Conservation (phyloP, 2,329 filamentous ascomycete species). For the Aschersonia sp. region DNA sequence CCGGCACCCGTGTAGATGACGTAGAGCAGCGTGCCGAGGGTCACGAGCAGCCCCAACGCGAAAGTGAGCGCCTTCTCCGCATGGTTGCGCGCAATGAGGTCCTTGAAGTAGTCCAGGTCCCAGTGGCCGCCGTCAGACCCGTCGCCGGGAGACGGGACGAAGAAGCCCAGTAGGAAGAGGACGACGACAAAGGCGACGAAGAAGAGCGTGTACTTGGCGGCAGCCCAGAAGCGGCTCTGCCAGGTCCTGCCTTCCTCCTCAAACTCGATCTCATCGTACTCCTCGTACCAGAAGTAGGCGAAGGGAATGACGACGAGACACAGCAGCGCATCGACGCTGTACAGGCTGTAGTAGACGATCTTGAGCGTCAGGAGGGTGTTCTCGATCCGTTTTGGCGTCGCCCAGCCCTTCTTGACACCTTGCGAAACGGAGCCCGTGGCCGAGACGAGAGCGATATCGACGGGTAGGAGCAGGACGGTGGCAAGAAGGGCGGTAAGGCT, state of each 20-base stretch:
- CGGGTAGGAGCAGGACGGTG: constrained; percentile 80
- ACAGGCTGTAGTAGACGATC: constrained; percentile 83
- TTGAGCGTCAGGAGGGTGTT: constrained; percentile 68
- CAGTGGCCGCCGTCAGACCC: constrained; percentile 45
- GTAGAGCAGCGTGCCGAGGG: constrained; percentile 74
- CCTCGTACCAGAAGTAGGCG: constrained; percentile 96
- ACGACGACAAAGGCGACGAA: constrained; percentile 70
- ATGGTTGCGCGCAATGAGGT: constrained; percentile 61
- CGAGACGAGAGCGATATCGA: constrained; percentile 89
- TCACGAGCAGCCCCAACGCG: constrained; percentile 73
- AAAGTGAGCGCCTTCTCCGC: constrained; percentile 90
- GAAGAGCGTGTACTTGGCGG: constrained; percentile 77
- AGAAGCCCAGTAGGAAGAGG: constrained; percentile 85
- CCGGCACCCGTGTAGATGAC: constrained; percentile 79
- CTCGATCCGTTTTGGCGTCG: constrained; percentile 65
- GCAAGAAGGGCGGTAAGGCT: constrained; percentile 79
- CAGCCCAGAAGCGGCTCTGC: constrained; percentile 60
- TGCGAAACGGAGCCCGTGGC: constrained; percentile 63
- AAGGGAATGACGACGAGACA: constrained; percentile 88
- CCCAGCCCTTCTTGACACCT: constrained; percentile 88
- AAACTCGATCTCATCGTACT: constrained; percentile 82
- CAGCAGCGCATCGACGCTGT: constrained; percentile 79
- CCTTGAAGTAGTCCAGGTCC: constrained; percentile 86
- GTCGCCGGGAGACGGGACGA: constrained; percentile 66
- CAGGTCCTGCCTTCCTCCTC: constrained; percentile 68